A percentile compares a stretch with the other conserved stretches of the same genome.
Evolutionary conservation across 768 basidiomycete genomes (phyloP).

Genomic region (Tricholoma bakamatsutake): DNA sequence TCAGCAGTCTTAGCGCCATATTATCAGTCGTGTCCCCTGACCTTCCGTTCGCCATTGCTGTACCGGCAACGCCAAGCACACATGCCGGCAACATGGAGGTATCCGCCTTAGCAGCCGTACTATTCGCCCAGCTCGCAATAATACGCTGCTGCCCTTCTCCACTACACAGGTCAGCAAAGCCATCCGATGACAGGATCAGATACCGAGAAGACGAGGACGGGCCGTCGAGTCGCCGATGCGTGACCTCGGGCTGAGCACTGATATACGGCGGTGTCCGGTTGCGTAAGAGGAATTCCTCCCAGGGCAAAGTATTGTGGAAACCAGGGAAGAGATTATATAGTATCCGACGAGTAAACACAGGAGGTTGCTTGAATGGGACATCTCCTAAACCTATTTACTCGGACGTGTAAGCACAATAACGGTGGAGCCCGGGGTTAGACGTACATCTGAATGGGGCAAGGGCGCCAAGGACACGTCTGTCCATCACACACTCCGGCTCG

Average conservation of each 20-base stretch:
- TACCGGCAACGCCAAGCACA: background rate
- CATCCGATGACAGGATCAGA: conserved; percentile 62
- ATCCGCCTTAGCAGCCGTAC: conserved; percentile 28
- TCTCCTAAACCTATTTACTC: conserved; percentile 54
- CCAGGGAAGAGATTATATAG: conserved; percentile 63
- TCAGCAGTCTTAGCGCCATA: conserved; percentile 52
- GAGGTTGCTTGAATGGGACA: conserved; percentile 70
- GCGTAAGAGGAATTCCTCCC: conserved; percentile 62
- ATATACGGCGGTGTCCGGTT: conserved; percentile 65
- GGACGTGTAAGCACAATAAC: conserved; percentile 3
- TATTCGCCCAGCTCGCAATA: conserved; percentile 47
- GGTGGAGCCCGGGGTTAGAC: conserved; percentile 22
- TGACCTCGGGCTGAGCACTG: conserved; percentile 57
- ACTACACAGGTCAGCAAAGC: conserved; percentile 56
- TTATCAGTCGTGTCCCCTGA: conserved; percentile 25
- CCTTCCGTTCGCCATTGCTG: background rate
- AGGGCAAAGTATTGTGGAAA: conserved; percentile 51
- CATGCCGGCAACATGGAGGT: conserved; percentile 8
- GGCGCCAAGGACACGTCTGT: conserved; percentile 68
- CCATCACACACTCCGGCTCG: conserved; percentile 62
- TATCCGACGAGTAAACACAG: conserved; percentile 58
- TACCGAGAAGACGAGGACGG: conserved; percentile 28
- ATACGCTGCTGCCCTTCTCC: conserved; percentile 40
- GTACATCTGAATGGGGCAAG: conserved; percentile 73
- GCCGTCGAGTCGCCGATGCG: conserved; percentile 43